Conservation (phyloP, 805 yeast genomes). For the Danielia oregonensis region DNA sequence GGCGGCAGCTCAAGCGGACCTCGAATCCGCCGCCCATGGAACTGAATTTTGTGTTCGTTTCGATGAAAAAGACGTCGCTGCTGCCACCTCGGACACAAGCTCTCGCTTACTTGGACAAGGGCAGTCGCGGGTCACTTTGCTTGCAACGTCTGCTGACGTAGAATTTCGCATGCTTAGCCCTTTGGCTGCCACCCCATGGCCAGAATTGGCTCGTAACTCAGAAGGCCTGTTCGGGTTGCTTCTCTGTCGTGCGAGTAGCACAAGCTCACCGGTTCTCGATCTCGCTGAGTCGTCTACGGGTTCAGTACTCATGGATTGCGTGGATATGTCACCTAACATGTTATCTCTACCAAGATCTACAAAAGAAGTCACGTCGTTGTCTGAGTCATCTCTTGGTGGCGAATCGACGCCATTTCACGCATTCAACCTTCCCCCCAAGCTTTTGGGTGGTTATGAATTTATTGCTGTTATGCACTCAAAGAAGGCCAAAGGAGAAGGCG, state of each 20-base stretch:
- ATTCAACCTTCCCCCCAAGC: conserved; percentile 36
- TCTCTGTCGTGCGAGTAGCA: too few relatives aligned
- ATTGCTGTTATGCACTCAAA: too few relatives aligned
- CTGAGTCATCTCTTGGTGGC: conserved; percentile 58
- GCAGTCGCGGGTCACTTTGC: too few relatives aligned
- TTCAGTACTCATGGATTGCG: conserved; percentile 13
- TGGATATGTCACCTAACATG: conserved; percentile 5
- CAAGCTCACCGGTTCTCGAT: too few relatives aligned
- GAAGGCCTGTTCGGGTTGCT: too few relatives aligned
- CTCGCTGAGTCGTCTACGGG: too few relatives aligned
- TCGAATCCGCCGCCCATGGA: neutral
- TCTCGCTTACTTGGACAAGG: neutral
- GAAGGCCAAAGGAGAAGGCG: conserved; percentile 14
- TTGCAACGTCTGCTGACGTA: too few relatives aligned
- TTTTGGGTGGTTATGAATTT: conserved; percentile 43
- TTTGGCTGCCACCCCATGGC: too few relatives aligned
- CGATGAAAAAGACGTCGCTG: neutral
- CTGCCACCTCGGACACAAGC: neutral
- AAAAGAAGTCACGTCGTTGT: conserved; percentile 26
- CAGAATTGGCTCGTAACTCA: too few relatives aligned
- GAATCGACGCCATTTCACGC: conserved; percentile 45
- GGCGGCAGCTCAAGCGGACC: conserved; percentile 26
- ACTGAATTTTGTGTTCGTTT: neutral
- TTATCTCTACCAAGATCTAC: conserved; percentile 50
- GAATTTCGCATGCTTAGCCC: too few relatives aligned